Conservation (phyloP, 176 grass and related monocot species). For the Bonia amplexicaulis region DNA sequence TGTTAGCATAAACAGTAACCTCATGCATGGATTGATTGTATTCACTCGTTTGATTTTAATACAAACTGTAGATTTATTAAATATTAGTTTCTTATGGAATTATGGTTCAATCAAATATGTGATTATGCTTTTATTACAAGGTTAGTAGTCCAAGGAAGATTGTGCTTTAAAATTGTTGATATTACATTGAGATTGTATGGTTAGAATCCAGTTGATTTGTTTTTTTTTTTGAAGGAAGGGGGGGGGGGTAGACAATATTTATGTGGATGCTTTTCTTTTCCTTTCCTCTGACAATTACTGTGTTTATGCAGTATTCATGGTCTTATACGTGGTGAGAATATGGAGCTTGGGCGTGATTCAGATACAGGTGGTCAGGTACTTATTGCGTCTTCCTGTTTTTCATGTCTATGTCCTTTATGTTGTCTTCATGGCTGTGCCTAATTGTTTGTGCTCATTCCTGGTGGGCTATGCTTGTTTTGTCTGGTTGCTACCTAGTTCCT, state of each 20-base stretch:
- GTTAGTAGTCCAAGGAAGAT: background rate
- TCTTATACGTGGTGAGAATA: constrained; percentile 82
- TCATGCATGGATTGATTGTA: background rate
- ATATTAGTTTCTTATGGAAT: background rate
- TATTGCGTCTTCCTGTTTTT: background rate
- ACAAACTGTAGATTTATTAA: background rate
- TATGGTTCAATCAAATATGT: background rate
- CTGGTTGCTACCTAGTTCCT: background rate
- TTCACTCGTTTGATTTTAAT: background rate
- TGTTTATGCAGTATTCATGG: constrained; percentile 70
- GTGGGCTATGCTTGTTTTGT: background rate
- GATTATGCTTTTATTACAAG: background rate
- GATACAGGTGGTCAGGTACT: constrained; percentile 85
- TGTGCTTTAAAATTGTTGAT: background rate
- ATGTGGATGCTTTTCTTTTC: constrained; percentile 1
- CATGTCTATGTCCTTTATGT: background rate
- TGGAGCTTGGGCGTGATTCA: constrained; percentile 85
- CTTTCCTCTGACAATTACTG: background rate
- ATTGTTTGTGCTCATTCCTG: background rate
- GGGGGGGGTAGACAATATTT: background rate
- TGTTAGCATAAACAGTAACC: background rate
- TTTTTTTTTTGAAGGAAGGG: background rate
- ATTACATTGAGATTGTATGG: background rate
- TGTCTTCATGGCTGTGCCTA: background rate
- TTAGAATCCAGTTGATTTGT: background rate